Evolutionary conservation across 768 basidiomycete genomes (phyloP).

Genomic region (Asterophora parasitica): DNA sequence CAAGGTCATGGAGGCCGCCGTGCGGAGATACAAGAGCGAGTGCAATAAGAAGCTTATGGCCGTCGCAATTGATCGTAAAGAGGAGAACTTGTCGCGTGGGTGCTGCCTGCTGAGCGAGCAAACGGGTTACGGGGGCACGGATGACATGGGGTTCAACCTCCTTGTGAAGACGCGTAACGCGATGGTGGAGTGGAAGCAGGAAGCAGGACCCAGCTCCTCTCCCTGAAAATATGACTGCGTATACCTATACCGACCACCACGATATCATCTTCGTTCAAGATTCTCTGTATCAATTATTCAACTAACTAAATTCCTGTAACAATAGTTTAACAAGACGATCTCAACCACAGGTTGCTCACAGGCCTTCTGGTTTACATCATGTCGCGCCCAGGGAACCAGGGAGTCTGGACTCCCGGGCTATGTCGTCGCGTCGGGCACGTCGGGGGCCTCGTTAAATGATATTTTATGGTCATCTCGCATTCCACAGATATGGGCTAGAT

Average conservation of each 20-base stretch:
- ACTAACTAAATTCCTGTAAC: neutral
- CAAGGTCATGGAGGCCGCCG: constrained; percentile 30
- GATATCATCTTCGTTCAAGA: neutral
- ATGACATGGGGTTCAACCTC: constrained; percentile 36
- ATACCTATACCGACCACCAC: neutral
- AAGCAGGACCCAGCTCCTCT: constrained; percentile 22
- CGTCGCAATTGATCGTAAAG: constrained; percentile 30
- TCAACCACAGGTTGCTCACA: too few relatives aligned
- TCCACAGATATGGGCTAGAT: too few relatives aligned
- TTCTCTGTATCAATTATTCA: neutral
- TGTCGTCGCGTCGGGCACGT: too few relatives aligned
- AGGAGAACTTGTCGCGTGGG: constrained; percentile 33
- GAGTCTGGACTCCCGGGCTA: too few relatives aligned
- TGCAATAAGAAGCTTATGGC: constrained; percentile 30
- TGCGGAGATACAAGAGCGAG: constrained; percentile 36
- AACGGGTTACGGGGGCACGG: constrained; percentile 38
- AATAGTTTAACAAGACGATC: too few relatives aligned
- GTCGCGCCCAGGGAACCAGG: too few relatives aligned
- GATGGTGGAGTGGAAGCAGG: constrained; percentile 37
- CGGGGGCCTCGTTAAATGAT: too few relatives aligned
- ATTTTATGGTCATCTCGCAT: too few relatives aligned
- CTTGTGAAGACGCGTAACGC: constrained; percentile 32
- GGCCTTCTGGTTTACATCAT: too few relatives aligned
- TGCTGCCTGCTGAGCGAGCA: constrained; percentile 44
- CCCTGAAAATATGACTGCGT: neutral